These are phyloP conservation scores for Carex littledalei DNA, from an alignment of 176 grass and related monocot genomes.

Conservation along the genomic window DNA sequence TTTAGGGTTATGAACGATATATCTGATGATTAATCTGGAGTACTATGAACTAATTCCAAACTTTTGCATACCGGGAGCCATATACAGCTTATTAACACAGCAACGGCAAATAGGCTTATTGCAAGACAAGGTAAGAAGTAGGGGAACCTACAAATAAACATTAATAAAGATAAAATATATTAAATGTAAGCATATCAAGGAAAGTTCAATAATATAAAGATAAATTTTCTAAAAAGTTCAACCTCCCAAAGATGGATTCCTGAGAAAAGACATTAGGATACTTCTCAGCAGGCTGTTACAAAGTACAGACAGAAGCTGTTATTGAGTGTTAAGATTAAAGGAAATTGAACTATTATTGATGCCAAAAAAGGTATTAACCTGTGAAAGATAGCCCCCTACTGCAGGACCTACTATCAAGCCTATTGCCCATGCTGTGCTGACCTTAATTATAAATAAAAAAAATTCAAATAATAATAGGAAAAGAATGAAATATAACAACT, in stretches of 20 bases:
- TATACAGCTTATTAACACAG: conserved; percentile 71
- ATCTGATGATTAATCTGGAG: not conserved
- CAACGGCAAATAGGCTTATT: conserved; percentile 55
- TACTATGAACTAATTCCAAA: conserved; percentile 4
- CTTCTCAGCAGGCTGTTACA: conserved; percentile 52
- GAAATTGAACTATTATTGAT: not conserved
- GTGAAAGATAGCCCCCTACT: conserved; percentile 76
- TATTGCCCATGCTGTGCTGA: conserved; percentile 56
- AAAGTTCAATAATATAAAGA: conserved; percentile 1
- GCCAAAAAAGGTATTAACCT: conserved; percentile 34
- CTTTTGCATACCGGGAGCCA: conserved; percentile 77
- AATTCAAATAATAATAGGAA: not conserved
- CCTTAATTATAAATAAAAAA: conserved; percentile 26
- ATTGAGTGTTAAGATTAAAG: not conserved
- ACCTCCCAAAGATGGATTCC: conserved; percentile 66
- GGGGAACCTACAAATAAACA: conserved; percentile 47
- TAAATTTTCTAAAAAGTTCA: conserved; percentile 1
- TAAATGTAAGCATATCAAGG: not conserved
- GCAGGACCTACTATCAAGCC: conserved; percentile 93
- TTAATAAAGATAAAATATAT: not conserved
- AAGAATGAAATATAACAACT: not conserved
- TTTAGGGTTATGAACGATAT: not conserved
- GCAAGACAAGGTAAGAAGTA: conserved; percentile 78
- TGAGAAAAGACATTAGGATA: conserved; percentile 48
- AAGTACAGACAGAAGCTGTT: not conserved